Evolutionary conservation across 257 asterid genomes (phyloP), one percentile per base, ranked within the genome.

Genomic region (Solanum clarkiae): DNA sequence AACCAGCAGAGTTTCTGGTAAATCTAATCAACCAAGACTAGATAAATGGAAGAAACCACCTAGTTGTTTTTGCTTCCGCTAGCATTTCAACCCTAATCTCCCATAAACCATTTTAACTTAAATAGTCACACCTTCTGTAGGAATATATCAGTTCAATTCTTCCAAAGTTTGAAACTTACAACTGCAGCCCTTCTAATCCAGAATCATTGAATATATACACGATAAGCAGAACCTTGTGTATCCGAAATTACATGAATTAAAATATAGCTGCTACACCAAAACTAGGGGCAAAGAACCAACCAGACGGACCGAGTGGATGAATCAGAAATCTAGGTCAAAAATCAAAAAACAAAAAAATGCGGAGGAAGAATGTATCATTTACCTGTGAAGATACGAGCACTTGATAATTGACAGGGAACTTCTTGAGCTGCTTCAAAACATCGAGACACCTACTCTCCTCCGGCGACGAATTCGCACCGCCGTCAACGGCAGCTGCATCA

Each of bases 331-430:
- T n/a, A 44, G 22, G 20, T 66, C 13, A 66, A 29, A 32, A 66
- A 65, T 18, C 3, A 1, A 57, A 57, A 57, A 17, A 10, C 49
- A 55, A 57, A 60, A 10, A 66, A 75, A 74, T 13, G 8, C 60
- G 3, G 10, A 29, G 53, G 51, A 24, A 84, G 42, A 84, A 83
- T 63, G 66, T 74, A n/a, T 62, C 74, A 44, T 49, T 49, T 84
- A 94, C 99, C 98, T 94, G 96, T 12, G 98, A 91, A 75, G 98
- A 93, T 44, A 96, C 98, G 75, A 96, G 97, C 84, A 96, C 90
- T 51, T 93, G 92, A 87, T 96, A 96, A 90, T 88, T 94, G 55
- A 96, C 94, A n/a, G 98, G 99, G 86, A 95, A 93, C 85, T 91
- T 86, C 90, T 92, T 93, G 83, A 96, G 98, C 84, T 53, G 91